phyloP scores from a whole-genome alignment of 805 yeast genomes.

The Ascoidea asiatica region DNA sequence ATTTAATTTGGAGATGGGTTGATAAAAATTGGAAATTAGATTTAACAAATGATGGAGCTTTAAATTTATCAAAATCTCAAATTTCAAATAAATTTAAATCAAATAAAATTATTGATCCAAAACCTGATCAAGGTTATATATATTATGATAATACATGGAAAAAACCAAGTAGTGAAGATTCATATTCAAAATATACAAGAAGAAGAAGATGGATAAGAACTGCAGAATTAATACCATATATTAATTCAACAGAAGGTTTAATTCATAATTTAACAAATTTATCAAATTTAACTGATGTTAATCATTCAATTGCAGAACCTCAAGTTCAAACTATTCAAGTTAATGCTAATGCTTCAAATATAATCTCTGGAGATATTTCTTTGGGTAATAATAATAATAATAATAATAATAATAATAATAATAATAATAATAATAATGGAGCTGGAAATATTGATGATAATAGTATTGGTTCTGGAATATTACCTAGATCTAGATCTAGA shows the following conservation, averaged over 20 bases:
- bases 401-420: too few relatives aligned
- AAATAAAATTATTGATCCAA: constrained; percentile 48
- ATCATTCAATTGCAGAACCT: not conserved
- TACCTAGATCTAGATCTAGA: too few relatives aligned
- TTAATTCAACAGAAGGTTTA: constrained; percentile 4
- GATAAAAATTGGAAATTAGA: constrained; percentile 89
- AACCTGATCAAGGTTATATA: constrained; percentile 71
- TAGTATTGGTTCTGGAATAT: not conserved
- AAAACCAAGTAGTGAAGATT: constrained; percentile 75
- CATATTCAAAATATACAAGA: constrained; percentile 83
- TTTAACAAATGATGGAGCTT: constrained; percentile 75
- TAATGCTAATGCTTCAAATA: constrained; percentile 7
- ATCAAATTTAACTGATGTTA: not conserved
- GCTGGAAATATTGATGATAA: not conserved
- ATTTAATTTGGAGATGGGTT: constrained; percentile 89
- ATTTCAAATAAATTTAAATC: constrained; percentile 18
- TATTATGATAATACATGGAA: constrained; percentile 93
- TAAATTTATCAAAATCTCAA: constrained; percentile 53
- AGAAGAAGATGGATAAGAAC: constrained; percentile 94
- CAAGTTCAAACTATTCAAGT: constrained; percentile 14
- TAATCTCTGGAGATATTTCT: constrained; percentile 3
- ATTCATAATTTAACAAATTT: not conserved
- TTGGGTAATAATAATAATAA: constrained; percentile 5
- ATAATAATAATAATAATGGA: not conserved
- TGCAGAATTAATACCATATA: constrained; percentile 58